These are phyloP conservation scores for Isatis tinctoria DNA, from an alignment of 345 rosid genomes.

Conservation along the genomic window DNA sequence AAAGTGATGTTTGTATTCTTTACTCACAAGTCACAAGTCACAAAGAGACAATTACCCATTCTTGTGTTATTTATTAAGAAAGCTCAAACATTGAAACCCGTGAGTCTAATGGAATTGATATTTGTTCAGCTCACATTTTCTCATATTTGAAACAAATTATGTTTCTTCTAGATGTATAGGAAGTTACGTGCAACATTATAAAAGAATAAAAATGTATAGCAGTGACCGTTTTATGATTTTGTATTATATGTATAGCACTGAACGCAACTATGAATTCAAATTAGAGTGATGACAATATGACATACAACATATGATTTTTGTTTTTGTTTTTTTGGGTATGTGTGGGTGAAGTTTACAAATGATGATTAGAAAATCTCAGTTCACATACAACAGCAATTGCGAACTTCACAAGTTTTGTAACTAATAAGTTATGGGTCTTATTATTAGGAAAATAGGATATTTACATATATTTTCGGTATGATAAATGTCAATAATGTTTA, in stretches of 20 bases:
- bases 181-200: not conserved
- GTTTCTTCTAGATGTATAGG: not conserved
- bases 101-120: constrained; percentile 12
- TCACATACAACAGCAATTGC: not conserved
- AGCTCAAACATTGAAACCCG: constrained; percentile 14
- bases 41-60: constrained; percentile 23
- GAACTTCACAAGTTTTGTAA: not conserved
- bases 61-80: not conserved
- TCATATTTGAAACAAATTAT: constrained; percentile 3
- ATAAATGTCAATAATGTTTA: too few relatives aligned
- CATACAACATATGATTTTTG: not conserved
- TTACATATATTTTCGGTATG: too few relatives aligned
- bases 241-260: not conserved
- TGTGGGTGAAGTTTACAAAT: not conserved
- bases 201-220: not conserved
- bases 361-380: not conserved
- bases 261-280: not conserved
- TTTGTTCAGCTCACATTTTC: not conserved
- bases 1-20: constrained; percentile 6
- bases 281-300: not conserved
- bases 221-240: not conserved
- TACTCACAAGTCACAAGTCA: constrained; percentile 15
- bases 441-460: too few relatives aligned
- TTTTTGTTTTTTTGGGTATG: not conserved
- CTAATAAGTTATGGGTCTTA: not conserved